Conservation (phyloP, 2,329 filamentous ascomycete species). For the Chrysosporium keratinophilum region DNA sequence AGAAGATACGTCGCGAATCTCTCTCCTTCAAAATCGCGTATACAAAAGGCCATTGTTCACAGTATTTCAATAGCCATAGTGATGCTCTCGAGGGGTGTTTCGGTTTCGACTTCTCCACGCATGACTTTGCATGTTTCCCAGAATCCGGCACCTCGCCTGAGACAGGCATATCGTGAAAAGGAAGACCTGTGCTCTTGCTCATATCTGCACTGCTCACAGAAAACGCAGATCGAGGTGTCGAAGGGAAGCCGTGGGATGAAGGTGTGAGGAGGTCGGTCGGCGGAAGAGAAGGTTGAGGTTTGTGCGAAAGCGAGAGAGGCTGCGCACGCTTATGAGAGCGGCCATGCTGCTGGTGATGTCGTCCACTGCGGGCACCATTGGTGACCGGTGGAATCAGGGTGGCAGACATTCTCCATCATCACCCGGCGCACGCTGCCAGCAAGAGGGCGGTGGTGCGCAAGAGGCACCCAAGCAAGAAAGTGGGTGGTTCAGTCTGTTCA, state of each 20-base stretch:
- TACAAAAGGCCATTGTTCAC: constrained; percentile 62
- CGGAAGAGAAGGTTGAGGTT: not conserved
- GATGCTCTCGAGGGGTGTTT: constrained; percentile 59
- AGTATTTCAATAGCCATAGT: constrained; percentile 57
- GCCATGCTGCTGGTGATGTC: constrained; percentile 6
- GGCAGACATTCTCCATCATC: constrained; percentile 17
- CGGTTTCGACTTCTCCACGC: constrained; percentile 28
- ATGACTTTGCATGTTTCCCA: not conserved
- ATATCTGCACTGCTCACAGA: not conserved
- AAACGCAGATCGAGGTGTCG: constrained; percentile 1
- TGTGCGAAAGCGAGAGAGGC: constrained; percentile 6
- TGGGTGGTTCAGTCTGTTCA: not conserved
- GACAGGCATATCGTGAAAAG: not conserved
- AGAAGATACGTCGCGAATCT: constrained; percentile 89
- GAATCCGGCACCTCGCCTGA: not conserved
- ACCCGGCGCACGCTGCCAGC: not conserved
- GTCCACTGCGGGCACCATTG: constrained; percentile 15
- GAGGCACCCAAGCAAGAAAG: not conserved
- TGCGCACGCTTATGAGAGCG: constrained; percentile 12
- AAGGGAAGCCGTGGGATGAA: not conserved
- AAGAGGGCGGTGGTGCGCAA: not conserved
- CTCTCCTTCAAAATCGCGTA: constrained; percentile 81
- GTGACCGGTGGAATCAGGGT: constrained; percentile 13
- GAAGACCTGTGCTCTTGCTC: constrained; percentile 1
- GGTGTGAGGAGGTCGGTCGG: not conserved